phyloP scores from a whole-genome alignment of 2,329 filamentous ascomycete genomes.

The Teratosphaeria viscida region DNA sequence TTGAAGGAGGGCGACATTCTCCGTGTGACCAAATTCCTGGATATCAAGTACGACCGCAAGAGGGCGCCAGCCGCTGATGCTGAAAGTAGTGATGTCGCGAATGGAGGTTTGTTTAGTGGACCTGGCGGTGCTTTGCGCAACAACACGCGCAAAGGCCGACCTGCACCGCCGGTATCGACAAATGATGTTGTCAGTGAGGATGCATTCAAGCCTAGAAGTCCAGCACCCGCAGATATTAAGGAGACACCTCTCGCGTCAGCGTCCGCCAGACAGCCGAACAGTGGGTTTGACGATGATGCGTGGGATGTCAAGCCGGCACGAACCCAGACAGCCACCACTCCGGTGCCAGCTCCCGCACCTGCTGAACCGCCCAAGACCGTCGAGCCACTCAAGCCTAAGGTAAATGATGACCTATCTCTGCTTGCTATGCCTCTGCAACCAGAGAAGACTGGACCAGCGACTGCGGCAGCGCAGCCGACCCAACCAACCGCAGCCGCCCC shows the following conservation, averaged over 20 bases:
- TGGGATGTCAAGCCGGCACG: constrained; percentile 89
- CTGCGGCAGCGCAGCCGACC: constrained; percentile 28
- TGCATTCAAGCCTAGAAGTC: constrained; percentile 58
- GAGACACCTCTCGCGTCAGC: constrained; percentile 40
- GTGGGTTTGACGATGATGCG: constrained; percentile 87
- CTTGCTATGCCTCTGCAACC: constrained; percentile 53
- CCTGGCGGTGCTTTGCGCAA: constrained; percentile 85
- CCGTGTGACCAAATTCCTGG: constrained; percentile 82
- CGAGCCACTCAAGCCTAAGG: constrained; percentile 35
- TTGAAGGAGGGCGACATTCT: constrained; percentile 93
- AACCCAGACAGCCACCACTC: constrained; percentile 33
- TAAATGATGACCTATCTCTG: constrained; percentile 62
- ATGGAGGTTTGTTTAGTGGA: constrained; percentile 75
- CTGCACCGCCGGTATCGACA: constrained; percentile 74
- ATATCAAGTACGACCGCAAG: constrained; percentile 65
- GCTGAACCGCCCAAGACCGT: constrained; percentile 29
- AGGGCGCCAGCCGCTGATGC: neutral
- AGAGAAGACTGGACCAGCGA: neutral
- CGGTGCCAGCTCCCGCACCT: constrained; percentile 22
- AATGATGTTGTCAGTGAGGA: constrained; percentile 82
- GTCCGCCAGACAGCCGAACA: constrained; percentile 36
- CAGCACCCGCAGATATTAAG: constrained; percentile 35
- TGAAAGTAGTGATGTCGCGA: constrained; percentile 28
- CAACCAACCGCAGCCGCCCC: constrained; percentile 28
- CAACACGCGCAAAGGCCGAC: constrained; percentile 86